These are phyloP conservation scores for Aspergillus asperescens DNA, from an alignment of 495 filamentous ascomycete species.

Conservation along the genomic window DNA sequence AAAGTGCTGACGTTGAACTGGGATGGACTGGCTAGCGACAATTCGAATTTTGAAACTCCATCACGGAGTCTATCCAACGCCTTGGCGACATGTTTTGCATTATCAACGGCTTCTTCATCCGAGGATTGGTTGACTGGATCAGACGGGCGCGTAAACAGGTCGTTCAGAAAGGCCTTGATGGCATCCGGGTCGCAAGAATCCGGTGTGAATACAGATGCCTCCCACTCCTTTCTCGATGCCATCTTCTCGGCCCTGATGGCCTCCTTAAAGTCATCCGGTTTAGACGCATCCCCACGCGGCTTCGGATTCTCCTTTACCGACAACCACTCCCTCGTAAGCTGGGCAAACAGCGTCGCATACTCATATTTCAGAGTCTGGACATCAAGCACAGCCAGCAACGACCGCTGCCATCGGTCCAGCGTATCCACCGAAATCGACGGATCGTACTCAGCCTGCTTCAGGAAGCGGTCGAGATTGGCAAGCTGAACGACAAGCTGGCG, in stretches of 20 bases:
- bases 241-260: neutral
- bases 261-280: constrained; percentile 5
- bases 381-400: constrained; percentile 7
- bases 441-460: constrained; percentile 15
- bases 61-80: constrained; percentile 3
- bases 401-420: constrained; percentile 9
- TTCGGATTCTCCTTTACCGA: constrained; percentile 1
- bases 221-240: constrained; percentile 12
- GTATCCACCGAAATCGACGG: constrained; percentile 9
- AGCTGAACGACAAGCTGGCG: neutral
- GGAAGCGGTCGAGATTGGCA: constrained; percentile 11
- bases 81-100: neutral
- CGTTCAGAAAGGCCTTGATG: constrained; percentile 3
- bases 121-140: neutral
- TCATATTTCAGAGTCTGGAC: constrained; percentile 16
- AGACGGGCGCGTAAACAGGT: neutral
- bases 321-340: constrained; percentile 17
- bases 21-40: neutral
- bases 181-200: neutral
- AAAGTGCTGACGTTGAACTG: neutral
- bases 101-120: neutral
- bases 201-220: constrained; percentile 7
- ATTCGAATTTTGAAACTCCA: constrained; percentile 3
- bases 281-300: neutral
- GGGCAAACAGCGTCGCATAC: constrained; percentile 14